Evolutionary conservation across 495 filamentous ascomycete genomes (phyloP).

Genomic region (Entonaema liquescens): DNA sequence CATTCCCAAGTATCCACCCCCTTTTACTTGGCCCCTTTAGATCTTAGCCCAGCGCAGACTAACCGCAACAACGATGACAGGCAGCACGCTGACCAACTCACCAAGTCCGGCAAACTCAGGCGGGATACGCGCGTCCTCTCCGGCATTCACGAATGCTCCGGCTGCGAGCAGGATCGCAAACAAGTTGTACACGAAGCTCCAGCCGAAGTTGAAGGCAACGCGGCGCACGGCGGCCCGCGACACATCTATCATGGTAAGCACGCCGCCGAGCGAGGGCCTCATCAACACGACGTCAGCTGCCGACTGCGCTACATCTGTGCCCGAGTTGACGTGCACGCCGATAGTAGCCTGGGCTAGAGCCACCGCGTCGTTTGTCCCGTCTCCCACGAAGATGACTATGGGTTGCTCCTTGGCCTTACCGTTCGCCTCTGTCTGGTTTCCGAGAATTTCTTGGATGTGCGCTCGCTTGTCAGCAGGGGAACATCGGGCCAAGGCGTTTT

Average conservation of each 20-base stretch:
- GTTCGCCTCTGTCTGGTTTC: background rate
- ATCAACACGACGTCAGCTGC: slow-evolving; percentile 78
- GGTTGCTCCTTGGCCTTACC: slow-evolving; percentile 39
- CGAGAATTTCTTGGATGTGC: slow-evolving; percentile 62
- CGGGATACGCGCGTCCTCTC: slow-evolving; percentile 64
- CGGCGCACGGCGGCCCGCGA: slow-evolving; percentile 63
- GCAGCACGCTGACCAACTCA: slow-evolving; percentile 79
- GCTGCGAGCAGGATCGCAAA: slow-evolving; percentile 75
- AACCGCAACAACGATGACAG: slow-evolving; percentile 69
- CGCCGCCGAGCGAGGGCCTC: slow-evolving; percentile 61
- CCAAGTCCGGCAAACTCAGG: slow-evolving; percentile 80
- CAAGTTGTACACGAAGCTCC: slow-evolving; percentile 78
- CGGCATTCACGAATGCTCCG: slow-evolving; percentile 66
- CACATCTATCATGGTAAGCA: slow-evolving; percentile 67
- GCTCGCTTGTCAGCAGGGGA: slow-evolving; percentile 69
- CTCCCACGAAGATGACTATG: slow-evolving; percentile 74
- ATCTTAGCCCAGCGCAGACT: slow-evolving; percentile 46
- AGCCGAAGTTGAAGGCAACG: slow-evolving; percentile 76
- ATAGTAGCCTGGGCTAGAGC: slow-evolving; percentile 78
- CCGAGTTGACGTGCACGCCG: slow-evolving; percentile 71
- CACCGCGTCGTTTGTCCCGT: slow-evolving; percentile 83
- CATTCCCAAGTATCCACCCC: background rate
- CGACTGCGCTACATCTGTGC: slow-evolving; percentile 70
- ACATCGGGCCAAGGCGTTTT: slow-evolving; percentile 60
- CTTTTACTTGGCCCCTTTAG: background rate